Conservation (phyloP, 345 rosid species). For the Aurinia saxatilis region DNA sequence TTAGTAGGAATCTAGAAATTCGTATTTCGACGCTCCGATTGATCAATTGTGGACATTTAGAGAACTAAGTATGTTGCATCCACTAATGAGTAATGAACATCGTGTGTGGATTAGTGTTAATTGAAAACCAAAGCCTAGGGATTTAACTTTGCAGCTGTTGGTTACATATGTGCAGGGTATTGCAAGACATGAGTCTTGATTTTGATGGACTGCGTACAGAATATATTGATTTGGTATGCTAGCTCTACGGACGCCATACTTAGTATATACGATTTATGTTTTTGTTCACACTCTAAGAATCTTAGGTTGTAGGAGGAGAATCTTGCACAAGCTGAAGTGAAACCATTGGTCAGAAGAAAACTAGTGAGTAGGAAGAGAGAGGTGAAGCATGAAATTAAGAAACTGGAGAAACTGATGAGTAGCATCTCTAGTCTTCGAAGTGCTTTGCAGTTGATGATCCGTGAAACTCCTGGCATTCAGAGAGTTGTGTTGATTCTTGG, state of each 20-base stretch:
- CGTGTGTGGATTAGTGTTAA: background rate
- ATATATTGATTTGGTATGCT: constrained; percentile 59
- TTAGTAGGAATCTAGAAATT: background rate
- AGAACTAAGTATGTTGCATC: background rate
- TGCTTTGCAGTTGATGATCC: constrained; percentile 43
- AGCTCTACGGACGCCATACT: constrained; percentile 9
- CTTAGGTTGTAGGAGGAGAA: constrained; percentile 43
- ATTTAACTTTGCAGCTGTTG: background rate
- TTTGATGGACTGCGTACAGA: constrained; percentile 45
- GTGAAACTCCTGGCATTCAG: constrained; percentile 38
- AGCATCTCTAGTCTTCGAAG: constrained; percentile 40
- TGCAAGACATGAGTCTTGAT: constrained; percentile 67
- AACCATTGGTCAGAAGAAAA: constrained; percentile 44
- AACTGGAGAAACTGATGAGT: constrained; percentile 62
- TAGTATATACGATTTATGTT: background rate
- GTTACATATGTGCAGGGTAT: constrained; percentile 37
- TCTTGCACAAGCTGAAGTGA: constrained; percentile 36
- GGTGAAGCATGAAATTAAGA: constrained; percentile 53
- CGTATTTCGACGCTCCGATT: background rate
- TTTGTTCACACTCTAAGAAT: constrained; percentile 23
- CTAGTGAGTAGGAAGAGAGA: constrained; percentile 54
- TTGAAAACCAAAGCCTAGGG: background rate
- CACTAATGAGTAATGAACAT: background rate
- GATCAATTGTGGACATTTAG: background rate
- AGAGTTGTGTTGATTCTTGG: constrained; percentile 61